These are phyloP conservation scores for Nothophoma quercina DNA, from an alignment of 2,329 filamentous ascomycete species.

Conservation along the genomic window DNA sequence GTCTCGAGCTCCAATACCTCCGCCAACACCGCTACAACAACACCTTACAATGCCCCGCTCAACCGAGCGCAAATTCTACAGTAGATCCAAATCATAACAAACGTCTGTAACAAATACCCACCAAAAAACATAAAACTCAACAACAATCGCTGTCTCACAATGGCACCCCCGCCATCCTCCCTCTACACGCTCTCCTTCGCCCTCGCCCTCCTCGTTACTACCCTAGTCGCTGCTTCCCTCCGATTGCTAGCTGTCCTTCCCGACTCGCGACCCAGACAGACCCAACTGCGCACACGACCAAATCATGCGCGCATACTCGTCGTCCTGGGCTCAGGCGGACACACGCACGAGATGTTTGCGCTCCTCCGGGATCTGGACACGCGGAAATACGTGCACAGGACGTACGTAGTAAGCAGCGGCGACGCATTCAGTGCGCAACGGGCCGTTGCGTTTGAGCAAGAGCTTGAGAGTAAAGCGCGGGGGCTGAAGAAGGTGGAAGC, in stretches of 20 bases:
- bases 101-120: no score
- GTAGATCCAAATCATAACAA: no score
- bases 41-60: no score
- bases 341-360: constrained; percentile 92
- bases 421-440: constrained; percentile 74
- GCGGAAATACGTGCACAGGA: constrained; percentile 66
- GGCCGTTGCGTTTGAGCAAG: constrained; percentile 69
- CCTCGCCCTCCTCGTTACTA: constrained; percentile 44
- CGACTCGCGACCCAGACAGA: constrained; percentile 29
- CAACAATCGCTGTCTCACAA: no score
- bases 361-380: constrained; percentile 71
- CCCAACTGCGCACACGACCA: constrained; percentile 33
- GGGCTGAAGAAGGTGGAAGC: background rate
- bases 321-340: constrained; percentile 90
- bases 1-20: no score
- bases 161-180: constrained; percentile 28
- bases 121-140: no score
- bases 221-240: constrained; percentile 44
- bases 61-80: no score
- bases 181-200: constrained; percentile 38
- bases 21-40: no score
- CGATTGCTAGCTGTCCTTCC: constrained; percentile 53
- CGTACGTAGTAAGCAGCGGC: constrained; percentile 80
- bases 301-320: constrained; percentile 71
- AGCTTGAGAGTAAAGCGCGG: constrained; percentile 34